Evolutionary conservation across 2,329 filamentous ascomycete genomes (phyloP), one percentile per base, ranked within the genome.

Genomic region (Fusarium sp.): DNA sequence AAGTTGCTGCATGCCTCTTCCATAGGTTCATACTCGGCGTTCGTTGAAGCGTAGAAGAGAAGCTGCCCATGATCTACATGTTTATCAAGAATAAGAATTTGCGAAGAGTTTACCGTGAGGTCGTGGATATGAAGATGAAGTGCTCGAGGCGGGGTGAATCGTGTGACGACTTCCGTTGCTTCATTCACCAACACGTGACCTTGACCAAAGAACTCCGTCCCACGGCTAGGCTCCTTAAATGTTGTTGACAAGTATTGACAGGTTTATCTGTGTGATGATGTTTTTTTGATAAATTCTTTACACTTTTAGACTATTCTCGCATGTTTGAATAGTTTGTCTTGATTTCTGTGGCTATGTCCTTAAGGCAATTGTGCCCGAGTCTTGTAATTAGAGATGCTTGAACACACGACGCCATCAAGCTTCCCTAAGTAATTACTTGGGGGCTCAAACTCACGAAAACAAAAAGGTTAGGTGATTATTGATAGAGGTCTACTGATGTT

Each of bases 111-210:
- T 42, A 35, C n/a, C 18, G 18, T 28, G 23, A 15, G 58, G 33
- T 53, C 32, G 58, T 69, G 46, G 46, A 53, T 40, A 28, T 72
- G 35, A 44, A 56, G 30, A 37, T 57, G 25, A 40, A 35, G 47
- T 37, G 28, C 30, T 28, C 19, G 21, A 49, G 64, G 47, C 38
- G 58, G 70, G 54, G 69, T 50, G 50, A 58, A 47, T 35, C 56
- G 58, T 52, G 44, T 63, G 69, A 68, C 50, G 66, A 49, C 46
- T 67, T 66, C 30, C 37, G 19, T 13, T 30, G 9, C 49, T 60
- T 53, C 32, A 32, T 50, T 40, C n/a, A 43, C 32, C 6, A 6
- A n/a, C 69, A 72, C 69, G 69, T 72, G 69, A 72, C 53, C 33
- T 35, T n/a, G 23, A 53, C n/a, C 21, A 7, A 6, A 16, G 11